phyloP scores from a whole-genome alignment of 352 stramenopile species.

The Phytophthora macrochlamydospora region DNA sequence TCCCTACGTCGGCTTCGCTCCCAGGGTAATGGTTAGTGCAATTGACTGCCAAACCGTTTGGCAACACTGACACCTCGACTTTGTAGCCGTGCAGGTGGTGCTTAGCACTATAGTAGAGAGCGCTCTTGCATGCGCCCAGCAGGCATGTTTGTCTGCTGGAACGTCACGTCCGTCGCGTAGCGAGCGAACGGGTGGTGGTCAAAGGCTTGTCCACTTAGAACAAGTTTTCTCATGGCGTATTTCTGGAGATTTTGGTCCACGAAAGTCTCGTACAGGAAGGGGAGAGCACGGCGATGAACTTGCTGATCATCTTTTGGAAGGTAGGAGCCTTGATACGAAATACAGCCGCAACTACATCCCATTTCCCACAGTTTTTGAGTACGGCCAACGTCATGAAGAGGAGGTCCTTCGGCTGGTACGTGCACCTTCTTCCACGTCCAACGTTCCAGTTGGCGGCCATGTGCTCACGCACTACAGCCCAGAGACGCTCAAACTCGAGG shows the following conservation, averaged over 20 bases:
- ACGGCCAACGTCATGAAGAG: constrained; percentile 1
- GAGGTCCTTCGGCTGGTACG: neutral
- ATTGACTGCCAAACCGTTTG: constrained; percentile 15
- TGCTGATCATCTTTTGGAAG: constrained; percentile 6
- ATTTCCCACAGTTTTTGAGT: constrained; percentile 10
- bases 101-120: constrained; percentile 17
- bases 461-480: neutral
- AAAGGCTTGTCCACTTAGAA: constrained; percentile 11
- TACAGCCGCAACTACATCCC: constrained; percentile 6
- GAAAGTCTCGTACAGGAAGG: neutral
- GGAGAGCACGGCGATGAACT: neutral
- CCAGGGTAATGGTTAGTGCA: constrained; percentile 11
- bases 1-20: constrained; percentile 9
- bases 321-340: constrained; percentile 1
- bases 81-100: constrained; percentile 25
- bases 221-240: constrained; percentile 3
- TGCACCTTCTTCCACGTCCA: neutral
- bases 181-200: constrained; percentile 4
- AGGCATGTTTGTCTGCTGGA: constrained; percentile 24
- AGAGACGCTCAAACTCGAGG: constrained; percentile 1
- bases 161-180: constrained; percentile 26
- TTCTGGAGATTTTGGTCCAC: neutral
- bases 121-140: neutral
- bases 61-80: constrained; percentile 23
- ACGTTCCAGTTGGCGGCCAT: neutral